Evolutionary conservation across 805 yeast genomes (phyloP).

Genomic region (Ogataea wickerhamii): DNA sequence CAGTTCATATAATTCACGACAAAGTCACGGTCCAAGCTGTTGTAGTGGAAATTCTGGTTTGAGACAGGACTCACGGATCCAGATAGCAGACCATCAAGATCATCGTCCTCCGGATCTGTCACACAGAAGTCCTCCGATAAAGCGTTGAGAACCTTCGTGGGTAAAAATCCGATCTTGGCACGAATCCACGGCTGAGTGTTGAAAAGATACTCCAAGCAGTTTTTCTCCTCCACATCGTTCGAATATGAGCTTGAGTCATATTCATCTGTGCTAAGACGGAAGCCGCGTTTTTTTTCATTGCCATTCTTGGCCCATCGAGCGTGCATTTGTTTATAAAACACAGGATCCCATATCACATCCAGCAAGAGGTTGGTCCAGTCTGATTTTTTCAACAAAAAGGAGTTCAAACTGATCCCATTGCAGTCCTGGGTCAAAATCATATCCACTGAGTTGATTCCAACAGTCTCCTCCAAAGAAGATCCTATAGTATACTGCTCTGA

Average conservation of each 20-base stretch:
- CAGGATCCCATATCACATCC: slow-evolving; percentile 41
- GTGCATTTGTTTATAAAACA: slow-evolving; percentile 36
- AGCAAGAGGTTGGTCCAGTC: slow-evolving; percentile 36
- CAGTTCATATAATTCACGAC: slow-evolving; percentile 39
- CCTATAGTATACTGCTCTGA: slow-evolving; percentile 19
- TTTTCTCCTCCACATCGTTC: slow-evolving; percentile 37
- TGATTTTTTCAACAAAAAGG: slow-evolving; percentile 37
- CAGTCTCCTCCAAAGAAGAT: slow-evolving; percentile 20
- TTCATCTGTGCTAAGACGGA: slow-evolving; percentile 27
- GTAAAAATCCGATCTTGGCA: slow-evolving; percentile 37
- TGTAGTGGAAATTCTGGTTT: slow-evolving; percentile 32
- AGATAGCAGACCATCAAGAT: slow-evolving; percentile 18
- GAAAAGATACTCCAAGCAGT: slow-evolving; percentile 37
- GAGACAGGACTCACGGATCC: slow-evolving; percentile 14
- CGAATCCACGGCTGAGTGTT: slow-evolving; percentile 39
- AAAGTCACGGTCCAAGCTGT: slow-evolving; percentile 36
- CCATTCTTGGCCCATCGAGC: slow-evolving; percentile 30
- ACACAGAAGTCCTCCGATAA: slow-evolving; percentile 38
- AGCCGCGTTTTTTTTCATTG: slow-evolving; percentile 25
- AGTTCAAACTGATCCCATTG: slow-evolving; percentile 39
- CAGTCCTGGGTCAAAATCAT: slow-evolving; percentile 39
- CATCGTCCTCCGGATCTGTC: slow-evolving; percentile 27
- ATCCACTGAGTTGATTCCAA: slow-evolving; percentile 34
- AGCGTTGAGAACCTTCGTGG: slow-evolving; percentile 36
- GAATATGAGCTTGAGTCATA: slow-evolving; percentile 34